A percentile compares a stretch with the other conserved stretches of the same genome.
Evolutionary conservation across 2,329 filamentous ascomycete genomes (phyloP).

Genomic region (Curvularia hawaiiensis): DNA sequence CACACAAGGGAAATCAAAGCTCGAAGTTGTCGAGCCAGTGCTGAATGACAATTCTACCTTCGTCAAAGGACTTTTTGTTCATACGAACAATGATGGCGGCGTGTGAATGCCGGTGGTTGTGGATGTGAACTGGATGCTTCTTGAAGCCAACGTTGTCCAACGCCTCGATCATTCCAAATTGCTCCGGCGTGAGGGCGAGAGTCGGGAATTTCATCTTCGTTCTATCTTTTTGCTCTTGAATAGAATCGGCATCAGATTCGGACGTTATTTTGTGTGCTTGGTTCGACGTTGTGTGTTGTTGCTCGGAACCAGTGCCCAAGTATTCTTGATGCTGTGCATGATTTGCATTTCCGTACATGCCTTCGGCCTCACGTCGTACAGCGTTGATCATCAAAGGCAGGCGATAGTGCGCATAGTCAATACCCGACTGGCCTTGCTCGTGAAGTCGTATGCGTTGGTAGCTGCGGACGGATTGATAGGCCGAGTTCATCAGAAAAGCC

Average conservation of each 20-base stretch:
- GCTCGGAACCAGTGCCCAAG: constrained; percentile 62
- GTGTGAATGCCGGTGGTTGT: constrained; percentile 76
- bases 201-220: constrained; percentile 63
- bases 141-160: constrained; percentile 68
- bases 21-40: constrained; percentile 84
- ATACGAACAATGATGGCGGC: constrained; percentile 86
- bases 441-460: constrained; percentile 76
- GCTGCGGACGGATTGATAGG: constrained; percentile 77
- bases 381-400: constrained; percentile 73
- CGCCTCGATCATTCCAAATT: constrained; percentile 83
- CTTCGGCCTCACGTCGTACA: constrained; percentile 76
- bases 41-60: constrained; percentile 76
- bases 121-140: constrained; percentile 72
- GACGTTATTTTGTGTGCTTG: constrained; percentile 22
- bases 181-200: constrained; percentile 76
- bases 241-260: constrained; percentile 30
- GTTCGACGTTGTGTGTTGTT: constrained; percentile 18
- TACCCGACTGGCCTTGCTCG: constrained; percentile 70
- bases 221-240: constrained; percentile 37
- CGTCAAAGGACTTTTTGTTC: constrained; percentile 68
- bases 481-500: constrained; percentile 75
- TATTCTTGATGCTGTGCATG: constrained; percentile 73
- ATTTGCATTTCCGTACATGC: constrained; percentile 75
- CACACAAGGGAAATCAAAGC: constrained; percentile 17
- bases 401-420: constrained; percentile 72